phyloP scores from a whole-genome alignment of 2,329 filamentous ascomycete species.

The Stagonosporopsis rhizophila region DNA sequence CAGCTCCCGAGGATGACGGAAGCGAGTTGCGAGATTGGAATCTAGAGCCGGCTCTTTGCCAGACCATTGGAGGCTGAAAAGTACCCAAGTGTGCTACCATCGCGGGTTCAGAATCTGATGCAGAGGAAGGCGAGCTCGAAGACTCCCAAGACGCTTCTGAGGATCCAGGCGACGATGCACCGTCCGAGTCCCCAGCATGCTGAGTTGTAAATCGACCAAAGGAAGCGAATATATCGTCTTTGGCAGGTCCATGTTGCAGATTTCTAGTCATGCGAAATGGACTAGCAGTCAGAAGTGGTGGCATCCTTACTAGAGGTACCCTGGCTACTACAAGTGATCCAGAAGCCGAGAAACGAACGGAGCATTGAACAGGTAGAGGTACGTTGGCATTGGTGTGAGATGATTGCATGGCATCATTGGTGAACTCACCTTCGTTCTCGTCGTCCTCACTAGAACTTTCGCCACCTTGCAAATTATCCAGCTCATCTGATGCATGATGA shows the following conservation, averaged over 20 bases:
- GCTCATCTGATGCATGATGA: constrained; percentile 60
- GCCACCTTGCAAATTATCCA: constrained; percentile 54
- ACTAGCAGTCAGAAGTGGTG: constrained; percentile 27
- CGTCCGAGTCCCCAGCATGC: constrained; percentile 30
- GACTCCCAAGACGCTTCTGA: constrained; percentile 46
- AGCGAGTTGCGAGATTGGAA: constrained; percentile 61
- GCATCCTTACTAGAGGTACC: constrained; percentile 56
- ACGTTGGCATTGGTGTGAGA: constrained; percentile 69
- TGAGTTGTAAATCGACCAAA: constrained; percentile 60
- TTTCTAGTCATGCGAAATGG: constrained; percentile 39
- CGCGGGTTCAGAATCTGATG: constrained; percentile 48
- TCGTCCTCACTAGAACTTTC: constrained; percentile 88
- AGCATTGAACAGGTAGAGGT: constrained; percentile 65
- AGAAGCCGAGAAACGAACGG: constrained; percentile 64
- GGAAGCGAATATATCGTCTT: constrained; percentile 66
- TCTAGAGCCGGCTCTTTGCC: constrained; percentile 60
- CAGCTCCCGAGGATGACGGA: constrained; percentile 42
- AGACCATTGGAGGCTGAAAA: constrained; percentile 59
- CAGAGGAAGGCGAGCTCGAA: constrained; percentile 49
- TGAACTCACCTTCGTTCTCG: constrained; percentile 63
- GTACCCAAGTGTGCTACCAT: constrained; percentile 52
- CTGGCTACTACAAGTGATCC: constrained; percentile 59
- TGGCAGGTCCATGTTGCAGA: constrained; percentile 32
- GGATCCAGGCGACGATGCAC: constrained; percentile 35
- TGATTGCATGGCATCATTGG: constrained; percentile 59